These are phyloP conservation scores for Microglena sp. DNA, from an alignment of 139 green algal genomes.

Conservation along the genomic window DNA sequence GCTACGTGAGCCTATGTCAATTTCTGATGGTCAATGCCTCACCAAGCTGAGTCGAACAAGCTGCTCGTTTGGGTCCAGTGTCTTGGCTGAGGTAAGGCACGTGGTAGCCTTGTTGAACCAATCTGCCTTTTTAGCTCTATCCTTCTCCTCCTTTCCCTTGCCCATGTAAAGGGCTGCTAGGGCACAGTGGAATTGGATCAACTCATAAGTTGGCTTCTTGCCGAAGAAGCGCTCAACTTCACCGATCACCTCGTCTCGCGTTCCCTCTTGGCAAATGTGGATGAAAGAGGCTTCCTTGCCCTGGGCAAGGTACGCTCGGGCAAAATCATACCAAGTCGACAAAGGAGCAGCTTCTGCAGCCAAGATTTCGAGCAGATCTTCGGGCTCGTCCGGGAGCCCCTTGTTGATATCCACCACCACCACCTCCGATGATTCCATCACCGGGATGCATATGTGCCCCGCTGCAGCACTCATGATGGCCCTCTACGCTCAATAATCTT, in stretches of 20 bases:
- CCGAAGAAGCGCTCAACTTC: constrained; percentile 28
- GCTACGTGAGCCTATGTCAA: no score
- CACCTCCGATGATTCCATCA: constrained; percentile 41
- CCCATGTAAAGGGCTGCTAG: constrained; percentile 52
- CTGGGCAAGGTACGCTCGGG: constrained; percentile 53
- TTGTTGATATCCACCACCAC: constrained; percentile 35
- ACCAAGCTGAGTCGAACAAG: constrained; percentile 49
- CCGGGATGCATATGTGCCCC: constrained; percentile 35
- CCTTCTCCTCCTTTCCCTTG: constrained; percentile 19
- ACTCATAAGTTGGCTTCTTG: constrained; percentile 38
- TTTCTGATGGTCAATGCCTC: no score
- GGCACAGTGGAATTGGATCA: constrained; percentile 63
- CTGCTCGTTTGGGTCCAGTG: constrained; percentile 39
- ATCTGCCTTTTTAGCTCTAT: constrained; percentile 16
- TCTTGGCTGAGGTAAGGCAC: constrained; percentile 27
- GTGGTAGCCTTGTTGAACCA: constrained; percentile 23
- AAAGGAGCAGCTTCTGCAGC: constrained; percentile 56
- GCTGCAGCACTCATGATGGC: no score
- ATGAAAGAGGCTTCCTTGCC: constrained; percentile 25
- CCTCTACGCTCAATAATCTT: no score
- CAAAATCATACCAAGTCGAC: constrained; percentile 57
- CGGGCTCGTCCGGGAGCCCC: constrained; percentile 38
- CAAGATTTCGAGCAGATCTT: constrained; percentile 59
- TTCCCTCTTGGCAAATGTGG: constrained; percentile 20
- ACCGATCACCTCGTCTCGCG: neutral